phyloP scores from a whole-genome alignment of 495 filamentous ascomycete species.

The Penicillium canescens region DNA sequence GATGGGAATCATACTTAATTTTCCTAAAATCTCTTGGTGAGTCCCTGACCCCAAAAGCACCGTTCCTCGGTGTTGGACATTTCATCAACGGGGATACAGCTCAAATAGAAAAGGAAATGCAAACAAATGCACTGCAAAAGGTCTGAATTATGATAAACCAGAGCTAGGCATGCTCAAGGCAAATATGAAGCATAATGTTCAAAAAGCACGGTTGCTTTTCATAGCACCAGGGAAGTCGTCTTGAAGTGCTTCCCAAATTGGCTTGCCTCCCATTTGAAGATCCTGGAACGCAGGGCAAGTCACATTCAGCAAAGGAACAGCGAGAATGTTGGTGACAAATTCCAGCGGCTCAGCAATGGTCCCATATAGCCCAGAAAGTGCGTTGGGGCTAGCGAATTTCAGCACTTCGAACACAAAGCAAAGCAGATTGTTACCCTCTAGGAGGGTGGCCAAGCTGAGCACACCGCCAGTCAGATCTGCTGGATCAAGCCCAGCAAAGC shows the following conservation, averaged over 20 bases:
- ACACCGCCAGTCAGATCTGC: conserved; percentile 51
- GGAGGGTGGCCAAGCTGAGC: conserved; percentile 38
- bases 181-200: not conserved
- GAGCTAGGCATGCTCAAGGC: too few species aligned
- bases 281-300: conserved; percentile 40
- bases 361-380: conserved; percentile 35
- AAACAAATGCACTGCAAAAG: too few species aligned
- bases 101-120: too few species aligned
- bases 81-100: not conserved
- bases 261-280: conserved; percentile 33
- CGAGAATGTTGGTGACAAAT: conserved; percentile 25
- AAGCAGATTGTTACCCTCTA: conserved; percentile 46
- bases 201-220: conserved; percentile 27
- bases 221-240: conserved; percentile 36
- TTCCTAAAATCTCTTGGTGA: too few species aligned
- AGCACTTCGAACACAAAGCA: conserved; percentile 49
- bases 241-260: conserved; percentile 32
- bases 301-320: conserved; percentile 28
- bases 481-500: conserved; percentile 54
- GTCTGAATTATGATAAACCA: too few species aligned
- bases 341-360: conserved; percentile 35
- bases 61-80: not conserved
- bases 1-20: too few species aligned
- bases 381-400: conserved; percentile 43
- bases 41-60: too few species aligned